A percentile compares a stretch with the other conserved stretches of the same genome.
Evolutionary conservation across 352 stramenopile genomes (phyloP).

Genomic region (Blastocystis sp.): DNA sequence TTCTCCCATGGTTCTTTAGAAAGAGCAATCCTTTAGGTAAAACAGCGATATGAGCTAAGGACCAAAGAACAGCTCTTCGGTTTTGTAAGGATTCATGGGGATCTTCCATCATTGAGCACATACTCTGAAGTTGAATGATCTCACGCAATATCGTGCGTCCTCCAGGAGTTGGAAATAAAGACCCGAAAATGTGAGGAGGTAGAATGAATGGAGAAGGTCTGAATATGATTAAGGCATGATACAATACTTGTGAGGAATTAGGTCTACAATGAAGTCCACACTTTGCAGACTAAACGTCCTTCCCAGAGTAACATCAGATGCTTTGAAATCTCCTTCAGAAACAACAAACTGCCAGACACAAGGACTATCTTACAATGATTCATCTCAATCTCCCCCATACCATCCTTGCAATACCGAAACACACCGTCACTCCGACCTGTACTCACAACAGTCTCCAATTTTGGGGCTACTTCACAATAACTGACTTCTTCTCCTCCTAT

Average conservation of each 20-base stretch:
- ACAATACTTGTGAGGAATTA: constrained; percentile 27
- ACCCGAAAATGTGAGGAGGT: constrained; percentile 12
- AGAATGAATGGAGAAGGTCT: constrained; percentile 9
- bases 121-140: neutral
- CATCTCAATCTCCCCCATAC: neutral
- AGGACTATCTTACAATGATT: neutral
- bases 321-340: constrained; percentile 44
- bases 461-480: neutral
- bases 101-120: constrained; percentile 6
- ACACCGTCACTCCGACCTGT: neutral
- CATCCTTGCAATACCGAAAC: constrained; percentile 9
- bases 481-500: neutral
- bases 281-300: constrained; percentile 6
- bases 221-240: neutral
- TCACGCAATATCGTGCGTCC: neutral
- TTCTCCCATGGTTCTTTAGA: neutral
- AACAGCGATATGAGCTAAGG: constrained; percentile 19
- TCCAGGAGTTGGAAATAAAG: constrained; percentile 8
- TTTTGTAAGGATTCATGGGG: constrained; percentile 3
- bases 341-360: constrained; percentile 35
- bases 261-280: constrained; percentile 30
- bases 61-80: constrained; percentile 10
- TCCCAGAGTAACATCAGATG: neutral
- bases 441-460: neutral
- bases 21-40: neutral